Conservation (phyloP, 176 grass and related monocot genomes). For the Lolium rigidum region DNA sequence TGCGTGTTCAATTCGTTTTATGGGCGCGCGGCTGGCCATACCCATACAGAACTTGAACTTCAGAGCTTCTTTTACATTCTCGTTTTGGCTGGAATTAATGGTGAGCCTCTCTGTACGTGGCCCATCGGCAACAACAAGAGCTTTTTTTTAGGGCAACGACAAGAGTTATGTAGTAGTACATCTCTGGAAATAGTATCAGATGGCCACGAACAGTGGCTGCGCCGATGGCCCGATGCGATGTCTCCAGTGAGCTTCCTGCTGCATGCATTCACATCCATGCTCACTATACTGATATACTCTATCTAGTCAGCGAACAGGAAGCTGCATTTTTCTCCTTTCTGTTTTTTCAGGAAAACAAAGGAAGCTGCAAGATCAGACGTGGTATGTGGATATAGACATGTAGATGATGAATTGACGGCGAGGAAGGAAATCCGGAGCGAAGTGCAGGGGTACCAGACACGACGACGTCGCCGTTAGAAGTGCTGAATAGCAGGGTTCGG, state of each 20-base stretch:
- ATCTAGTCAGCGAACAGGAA: constrained; percentile 8
- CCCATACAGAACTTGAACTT: neutral
- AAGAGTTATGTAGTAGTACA: too few species aligned
- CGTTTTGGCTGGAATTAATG: neutral
- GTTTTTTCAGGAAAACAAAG: constrained; percentile 5
- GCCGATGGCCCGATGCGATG: neutral
- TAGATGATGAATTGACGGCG: constrained; percentile 2
- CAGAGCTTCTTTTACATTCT: neutral
- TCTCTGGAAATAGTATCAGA: constrained; percentile 3
- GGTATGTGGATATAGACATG: constrained; percentile 10
- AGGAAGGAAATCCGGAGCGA: neutral
- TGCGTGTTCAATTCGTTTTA: neutral
- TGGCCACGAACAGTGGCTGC: constrained; percentile 25
- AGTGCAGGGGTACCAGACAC: neutral
- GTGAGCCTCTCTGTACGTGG: neutral
- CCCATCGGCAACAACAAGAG: neutral
- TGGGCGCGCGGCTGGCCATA: neutral
- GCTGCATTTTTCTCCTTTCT: neutral
- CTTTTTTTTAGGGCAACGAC: too few species aligned
- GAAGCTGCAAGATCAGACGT: constrained; percentile 7
- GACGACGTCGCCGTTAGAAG: neutral
- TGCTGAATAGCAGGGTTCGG: too few species aligned
- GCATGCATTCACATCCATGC: constrained; percentile 28
- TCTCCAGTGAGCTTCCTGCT: constrained; percentile 6
- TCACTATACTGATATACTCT: neutral